Evolutionary conservation across 208 protist genomes (phyloP), one percentile per base, ranked within the genome.

Genomic region (Endotrypanum monterogeii): DNA sequence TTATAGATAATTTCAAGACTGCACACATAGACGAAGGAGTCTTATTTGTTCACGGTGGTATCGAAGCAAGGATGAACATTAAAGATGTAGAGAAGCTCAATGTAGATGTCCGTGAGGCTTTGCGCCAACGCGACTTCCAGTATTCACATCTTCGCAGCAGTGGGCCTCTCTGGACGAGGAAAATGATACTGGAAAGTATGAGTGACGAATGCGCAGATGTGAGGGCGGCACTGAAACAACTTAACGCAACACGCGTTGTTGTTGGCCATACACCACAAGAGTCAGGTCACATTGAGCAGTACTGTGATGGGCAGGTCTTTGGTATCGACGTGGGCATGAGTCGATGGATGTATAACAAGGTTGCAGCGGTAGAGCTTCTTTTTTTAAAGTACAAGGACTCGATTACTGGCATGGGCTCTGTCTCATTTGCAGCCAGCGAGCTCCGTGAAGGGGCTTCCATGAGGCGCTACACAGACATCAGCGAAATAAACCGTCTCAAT

Each of bases 201-300:
- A 78, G 71, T 30, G 81, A 71, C 46, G 60, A 83, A n/a, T 96
- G 91, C 55, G 55, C 73, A 1, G 71, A 80, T 41, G 76, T 92
- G 14, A 23, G 74, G 56, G 73, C 72, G 28, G 78, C 82, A 3
- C 76, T 91, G 16, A 35, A 67, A 18, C 65, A 67, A 23, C 72
- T 88, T 41, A 78, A 85, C 65, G 85, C 67, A 9, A 56, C 86
- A 32, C 65, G 79, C 46, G 87, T 96, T 61, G 87, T 96, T 56
- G 88, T 96, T 25, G 91, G 91, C 28, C 91, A 96, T 57, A 96
- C 91, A 25, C 83, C 88, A 5, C 80, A 92, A 68, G 63, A 68
- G 0, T 81, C 74, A 14, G 89, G 91, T 0, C 79, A 83, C 54
- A 74, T 96, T 52, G 88, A 83, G 23, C 71, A 79, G 14, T 93